phyloP scores from a whole-genome alignment of 140 eudicot genomes.

The Ambrosia hybrid region DNA sequence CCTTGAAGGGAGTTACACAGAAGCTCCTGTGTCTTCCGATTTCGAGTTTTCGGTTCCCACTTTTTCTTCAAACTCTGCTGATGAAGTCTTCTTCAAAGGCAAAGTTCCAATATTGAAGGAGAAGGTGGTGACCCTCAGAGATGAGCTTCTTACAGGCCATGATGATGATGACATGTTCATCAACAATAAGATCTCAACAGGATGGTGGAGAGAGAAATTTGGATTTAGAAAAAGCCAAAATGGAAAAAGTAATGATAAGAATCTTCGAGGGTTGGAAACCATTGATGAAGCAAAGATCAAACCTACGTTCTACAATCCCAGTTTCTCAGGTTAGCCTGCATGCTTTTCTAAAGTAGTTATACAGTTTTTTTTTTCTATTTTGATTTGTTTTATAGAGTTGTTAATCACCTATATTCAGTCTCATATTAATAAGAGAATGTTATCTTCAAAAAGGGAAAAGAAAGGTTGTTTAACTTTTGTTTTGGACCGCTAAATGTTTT shows the following conservation, averaged over 20 bases:
- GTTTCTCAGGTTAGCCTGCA: constrained; percentile 31
- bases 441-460: too few species aligned
- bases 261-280: constrained; percentile 50
- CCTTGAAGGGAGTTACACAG: constrained; percentile 52
- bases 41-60: constrained; percentile 65
- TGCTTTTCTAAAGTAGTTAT: not conserved
- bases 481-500: too few species aligned
- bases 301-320: constrained; percentile 27
- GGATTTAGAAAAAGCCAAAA: constrained; percentile 42
- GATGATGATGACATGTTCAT: constrained; percentile 40
- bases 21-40: constrained; percentile 84
- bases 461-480: too few species aligned
- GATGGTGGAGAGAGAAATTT: constrained; percentile 78
- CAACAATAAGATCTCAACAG: constrained; percentile 36
- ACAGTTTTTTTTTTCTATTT: too few species aligned
- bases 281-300: constrained; percentile 59
- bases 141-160: constrained; percentile 64
- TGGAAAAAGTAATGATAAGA: constrained; percentile 37
- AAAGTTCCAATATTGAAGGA: constrained; percentile 65
- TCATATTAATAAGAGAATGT: too few species aligned
- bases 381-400: too few species aligned
- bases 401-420: too few species aligned
- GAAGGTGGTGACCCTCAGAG: constrained; percentile 52
- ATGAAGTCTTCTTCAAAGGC: constrained; percentile 62
- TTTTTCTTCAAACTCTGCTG: constrained; percentile 58